Evolutionary conservation across 257 asterid genomes (phyloP).

Genomic region (Jaltomata sinuosa): DNA sequence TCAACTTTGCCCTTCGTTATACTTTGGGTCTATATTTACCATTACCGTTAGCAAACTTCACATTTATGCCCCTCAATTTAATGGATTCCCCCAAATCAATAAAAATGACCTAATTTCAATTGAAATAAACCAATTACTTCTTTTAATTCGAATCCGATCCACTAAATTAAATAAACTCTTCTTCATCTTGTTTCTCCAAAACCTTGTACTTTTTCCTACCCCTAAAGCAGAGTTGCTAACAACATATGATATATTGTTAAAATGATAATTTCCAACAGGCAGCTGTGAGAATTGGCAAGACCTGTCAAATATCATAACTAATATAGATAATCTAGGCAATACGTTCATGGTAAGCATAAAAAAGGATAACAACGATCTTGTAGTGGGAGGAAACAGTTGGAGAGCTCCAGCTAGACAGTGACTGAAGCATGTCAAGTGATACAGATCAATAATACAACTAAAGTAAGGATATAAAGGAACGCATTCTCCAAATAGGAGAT

Average conservation of each 20-base stretch:
- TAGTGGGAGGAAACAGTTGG: neutral
- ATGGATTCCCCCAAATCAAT: no score
- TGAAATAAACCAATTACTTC: no score
- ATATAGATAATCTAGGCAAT: neutral
- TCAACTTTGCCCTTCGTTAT: no score
- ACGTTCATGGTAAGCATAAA: neutral
- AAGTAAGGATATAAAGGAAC: neutral
- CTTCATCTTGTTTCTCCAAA: no score
- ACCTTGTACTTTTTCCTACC: no score
- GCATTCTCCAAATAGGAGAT: neutral
- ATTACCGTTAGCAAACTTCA: no score
- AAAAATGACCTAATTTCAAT: no score
- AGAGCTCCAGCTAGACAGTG: neutral
- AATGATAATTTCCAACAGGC: neutral
- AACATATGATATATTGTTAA: neutral
- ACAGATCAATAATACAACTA: neutral
- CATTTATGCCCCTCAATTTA: no score
- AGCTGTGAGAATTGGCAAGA: neutral
- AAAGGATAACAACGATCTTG: neutral
- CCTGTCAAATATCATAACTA: neutral
- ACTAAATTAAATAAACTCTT: no score
- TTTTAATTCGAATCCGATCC: no score
- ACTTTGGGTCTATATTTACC: no score
- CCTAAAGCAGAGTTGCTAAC: constrained; percentile 8
- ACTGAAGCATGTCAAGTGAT: neutral